Base-by-base conservation (phyloP, 2,329 filamentous ascomycete species). In the Aspergillus novoparasiticus region DNA sequence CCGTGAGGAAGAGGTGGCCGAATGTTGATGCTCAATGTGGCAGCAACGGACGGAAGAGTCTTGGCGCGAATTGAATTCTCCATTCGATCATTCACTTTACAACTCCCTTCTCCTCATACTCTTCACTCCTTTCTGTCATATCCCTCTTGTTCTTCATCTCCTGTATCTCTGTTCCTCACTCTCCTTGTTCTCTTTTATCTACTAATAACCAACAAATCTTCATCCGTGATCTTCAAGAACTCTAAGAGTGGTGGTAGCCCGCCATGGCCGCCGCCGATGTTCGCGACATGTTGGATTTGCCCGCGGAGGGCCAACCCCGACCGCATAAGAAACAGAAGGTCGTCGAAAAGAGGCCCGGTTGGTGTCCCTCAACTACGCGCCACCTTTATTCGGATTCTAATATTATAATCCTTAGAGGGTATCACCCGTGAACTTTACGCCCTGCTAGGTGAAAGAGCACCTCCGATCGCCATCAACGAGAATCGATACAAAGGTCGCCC, bases 281-380 rank as follows among this genome's bases (percentile, higher is more conserved):
- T 71, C 92, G 91, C 81, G 93, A 96, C 77, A 92, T 96, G 75
- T 88, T 96, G 74, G 92, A 94, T 78, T 84, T 96, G 75, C 89
- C 90, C 69, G 81, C 81, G 57, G 82, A 88, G 70, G 89, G 88
- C 69, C 77, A 81, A 63, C 80, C 81, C 64, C 77, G 89, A 66
- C 87, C 89, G 46, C 80, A 86, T 50, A 96, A 95, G 81, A 94
- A 94, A 76, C 88, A 90, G 71, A 93, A 91, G 76, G 82, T 86
- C 8, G 82, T 85, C 19, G 86, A 85, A 54, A 86, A 89, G 68
- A 78, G 83, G 70, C 82, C 84, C 71, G 83, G 84, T 86, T 73
- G 61, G 82, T 79, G 23, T 12, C 28, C 36, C 36, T 23, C 21
- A 6, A 51, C 19, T 19, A 4, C 30, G 12, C 26, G 8, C 9